Base-by-base conservation (phyloP, 176 grass and related monocot genomes). In the Phoenix roebelenii region DNA sequence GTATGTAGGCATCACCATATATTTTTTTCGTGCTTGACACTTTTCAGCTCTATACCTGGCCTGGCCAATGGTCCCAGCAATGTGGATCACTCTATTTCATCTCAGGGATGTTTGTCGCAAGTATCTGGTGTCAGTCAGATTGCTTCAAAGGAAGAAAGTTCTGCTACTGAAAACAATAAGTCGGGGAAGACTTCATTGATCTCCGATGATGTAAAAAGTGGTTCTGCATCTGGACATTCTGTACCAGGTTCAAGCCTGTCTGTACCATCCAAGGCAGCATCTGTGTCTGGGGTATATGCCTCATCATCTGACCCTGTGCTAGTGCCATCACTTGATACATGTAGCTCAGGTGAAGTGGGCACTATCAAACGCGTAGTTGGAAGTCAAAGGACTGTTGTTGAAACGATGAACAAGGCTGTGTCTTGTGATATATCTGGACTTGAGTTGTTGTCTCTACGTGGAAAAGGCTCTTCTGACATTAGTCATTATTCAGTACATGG, bases 21-120 rank as follows among this genome's bases (percentile, higher is more conserved):
- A 2, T 44, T 35, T 5, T 67, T 35, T 12, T 57, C 54, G 44
- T 55, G 35, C n/a, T 44, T 55, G 22, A 18, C 55, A 18, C 12
- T 65, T 70, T 75, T 48, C 77, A 85, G 77, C 71, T 70, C 35
- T 35, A 63, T 74, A 69, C 74, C 59, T 78, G 74, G 60, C 18
- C 23, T 77, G 60, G 67, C 73, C 25, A 86, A 74, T 74, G 78
- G 78, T 67, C 70, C 74, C 16, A 60, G 28, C 70, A 63, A 63
- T 50, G 23, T n/a, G 23, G 29, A 62, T 18, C 12, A 73, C 49
- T 25, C 25, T 23, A 15, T 60, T 20, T 18, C 16, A 5, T 60
- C 68, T 52, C 56, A 71, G 23, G 48, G 56, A 44, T 44, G 2
- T 14, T 14, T 0, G 28, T 23, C 59, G 12, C 51, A 63, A 54